Conservation (phyloP, 768 basidiomycete species). For the Collybia sordida region DNA sequence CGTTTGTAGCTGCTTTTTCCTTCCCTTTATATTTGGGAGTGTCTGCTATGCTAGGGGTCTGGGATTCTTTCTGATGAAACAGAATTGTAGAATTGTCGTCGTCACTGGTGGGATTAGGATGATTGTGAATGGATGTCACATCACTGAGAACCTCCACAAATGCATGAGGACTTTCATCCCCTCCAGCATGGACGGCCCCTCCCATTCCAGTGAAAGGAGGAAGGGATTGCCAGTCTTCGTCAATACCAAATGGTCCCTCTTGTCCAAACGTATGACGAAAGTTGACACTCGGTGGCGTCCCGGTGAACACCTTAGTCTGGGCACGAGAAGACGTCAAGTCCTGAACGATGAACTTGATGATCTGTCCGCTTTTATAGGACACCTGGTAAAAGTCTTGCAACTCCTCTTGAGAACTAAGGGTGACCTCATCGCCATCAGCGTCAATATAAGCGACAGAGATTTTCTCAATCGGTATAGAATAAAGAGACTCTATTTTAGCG, state of each 20-base stretch:
- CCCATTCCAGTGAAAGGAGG: slow-evolving; percentile 29
- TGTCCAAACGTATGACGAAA: slow-evolving; percentile 62
- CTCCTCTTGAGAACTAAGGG: slow-evolving; percentile 74
- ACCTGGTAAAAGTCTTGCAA: slow-evolving; percentile 68
- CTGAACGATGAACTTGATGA: slow-evolving; percentile 62
- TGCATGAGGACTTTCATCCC: slow-evolving; percentile 51
- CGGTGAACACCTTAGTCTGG: slow-evolving; percentile 26
- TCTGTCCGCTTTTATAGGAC: slow-evolving; percentile 24
- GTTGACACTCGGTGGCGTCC: slow-evolving; percentile 28
- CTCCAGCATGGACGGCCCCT: slow-evolving; percentile 35
- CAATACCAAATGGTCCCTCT: slow-evolving; percentile 40
- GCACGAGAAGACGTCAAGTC: slow-evolving; percentile 49
- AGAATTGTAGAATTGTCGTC: slow-evolving; percentile 30
- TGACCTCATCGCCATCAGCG: slow-evolving; percentile 72
- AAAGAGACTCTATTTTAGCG: slow-evolving; percentile 50
- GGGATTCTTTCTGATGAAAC: slow-evolving; percentile 14
- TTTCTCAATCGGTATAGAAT: slow-evolving; percentile 50
- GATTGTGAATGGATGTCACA: slow-evolving; percentile 19
- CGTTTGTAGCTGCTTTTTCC: slow-evolving; percentile 33
- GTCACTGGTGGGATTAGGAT: slow-evolving; percentile 22
- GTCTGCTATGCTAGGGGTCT: slow-evolving; percentile 1
- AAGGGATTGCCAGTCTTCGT: slow-evolving; percentile 68
- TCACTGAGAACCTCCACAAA: slow-evolving; percentile 58
- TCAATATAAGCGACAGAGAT: slow-evolving; percentile 75
- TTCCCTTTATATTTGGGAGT: slow-evolving; percentile 49